A percentile compares a stretch with the other conserved stretches of the same genome.
phyloP scores from a whole-genome alignment of 805 yeast genomes.

The Zygotorulaspora sp. region DNA sequence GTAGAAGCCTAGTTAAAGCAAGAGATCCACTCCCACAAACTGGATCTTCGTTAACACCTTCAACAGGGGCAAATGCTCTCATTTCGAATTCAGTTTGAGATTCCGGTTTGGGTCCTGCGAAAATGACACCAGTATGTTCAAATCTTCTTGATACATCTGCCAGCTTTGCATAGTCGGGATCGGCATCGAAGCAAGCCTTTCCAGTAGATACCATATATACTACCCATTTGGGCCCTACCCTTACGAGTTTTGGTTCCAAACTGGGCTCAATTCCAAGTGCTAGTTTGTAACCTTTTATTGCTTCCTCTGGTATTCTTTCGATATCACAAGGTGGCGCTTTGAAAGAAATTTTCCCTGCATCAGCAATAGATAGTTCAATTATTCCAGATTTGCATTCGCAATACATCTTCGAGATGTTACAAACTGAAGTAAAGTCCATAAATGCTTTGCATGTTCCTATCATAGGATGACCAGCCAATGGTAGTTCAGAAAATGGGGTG shows the following conservation, averaged over 20 bases:
- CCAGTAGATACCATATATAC: constrained; percentile 35
- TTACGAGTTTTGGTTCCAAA: constrained; percentile 30
- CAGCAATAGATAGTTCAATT: constrained; percentile 34
- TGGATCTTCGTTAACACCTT: constrained; percentile 45
- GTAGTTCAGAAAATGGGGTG: constrained; percentile 44
- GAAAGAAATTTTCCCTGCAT: constrained; percentile 29
- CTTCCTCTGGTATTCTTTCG: constrained; percentile 13
- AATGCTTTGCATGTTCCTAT: constrained; percentile 48
- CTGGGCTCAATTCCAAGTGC: constrained; percentile 13
- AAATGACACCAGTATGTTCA: constrained; percentile 36
- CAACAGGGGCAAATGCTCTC: constrained; percentile 42
- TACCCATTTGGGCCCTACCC: constrained; percentile 48
- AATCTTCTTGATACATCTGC: constrained; percentile 15
- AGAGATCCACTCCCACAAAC: constrained; percentile 52
- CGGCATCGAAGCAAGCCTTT: constrained; percentile 32
- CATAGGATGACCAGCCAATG: constrained; percentile 66
- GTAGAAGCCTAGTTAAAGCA: constrained; percentile 31
- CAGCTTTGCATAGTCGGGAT: constrained; percentile 34
- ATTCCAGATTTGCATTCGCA: constrained; percentile 48
- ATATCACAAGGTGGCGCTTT: constrained; percentile 19
- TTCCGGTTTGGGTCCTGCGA: constrained; percentile 36
- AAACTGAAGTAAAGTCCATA: constrained; percentile 37
- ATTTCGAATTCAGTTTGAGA: constrained; percentile 36
- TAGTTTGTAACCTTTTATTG: constrained; percentile 10
- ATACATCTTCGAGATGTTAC: constrained; percentile 25